phyloP scores from a whole-genome alignment of 2,329 filamentous ascomycete species.

The Colletotrichum tamarilloi region DNA sequence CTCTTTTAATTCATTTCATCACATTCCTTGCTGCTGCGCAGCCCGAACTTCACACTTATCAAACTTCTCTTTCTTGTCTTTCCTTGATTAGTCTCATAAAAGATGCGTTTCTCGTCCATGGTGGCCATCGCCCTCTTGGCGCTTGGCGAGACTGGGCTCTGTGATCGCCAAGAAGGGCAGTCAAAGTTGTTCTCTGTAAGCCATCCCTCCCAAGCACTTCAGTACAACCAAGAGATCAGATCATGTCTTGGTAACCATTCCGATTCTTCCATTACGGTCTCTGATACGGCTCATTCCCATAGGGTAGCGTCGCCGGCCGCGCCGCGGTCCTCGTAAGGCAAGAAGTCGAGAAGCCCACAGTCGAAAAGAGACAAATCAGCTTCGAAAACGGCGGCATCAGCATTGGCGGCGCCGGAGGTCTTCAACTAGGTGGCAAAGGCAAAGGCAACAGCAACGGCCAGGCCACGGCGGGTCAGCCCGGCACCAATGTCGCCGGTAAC shows the following conservation, averaged over 20 bases:
- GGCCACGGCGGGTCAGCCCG: neutral
- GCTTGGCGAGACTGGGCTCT: slow-evolving; percentile 23
- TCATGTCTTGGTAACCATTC: too few species aligned
- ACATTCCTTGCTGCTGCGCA: slow-evolving; percentile 19
- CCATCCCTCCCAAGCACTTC: too few species aligned
- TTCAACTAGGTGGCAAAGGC: slow-evolving; percentile 7
- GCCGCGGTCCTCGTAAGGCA: slow-evolving; percentile 22
- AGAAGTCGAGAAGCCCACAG: neutral
- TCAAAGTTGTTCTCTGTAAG: slow-evolving; percentile 10
- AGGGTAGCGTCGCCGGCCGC: slow-evolving; percentile 26
- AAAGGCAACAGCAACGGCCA: slow-evolving; percentile 6
- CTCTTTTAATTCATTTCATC: neutral
- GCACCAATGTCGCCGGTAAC: neutral
- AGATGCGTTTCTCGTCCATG: slow-evolving; percentile 13
- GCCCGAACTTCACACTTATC: neutral
- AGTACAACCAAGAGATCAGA: neutral
- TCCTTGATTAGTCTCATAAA: neutral
- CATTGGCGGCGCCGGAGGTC: slow-evolving; percentile 12
- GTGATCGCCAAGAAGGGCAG: slow-evolving; percentile 31
- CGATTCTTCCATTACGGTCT: neutral
- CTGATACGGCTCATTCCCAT: neutral
- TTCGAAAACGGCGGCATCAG: slow-evolving; percentile 19
- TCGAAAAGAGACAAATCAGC: slow-evolving; percentile 22
- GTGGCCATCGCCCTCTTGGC: slow-evolving; percentile 17
- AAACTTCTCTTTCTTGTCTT: neutral